Base-by-base conservation (phyloP, 2,329 filamentous ascomycete genomes). In the Aspergillus japonicus region DNA sequence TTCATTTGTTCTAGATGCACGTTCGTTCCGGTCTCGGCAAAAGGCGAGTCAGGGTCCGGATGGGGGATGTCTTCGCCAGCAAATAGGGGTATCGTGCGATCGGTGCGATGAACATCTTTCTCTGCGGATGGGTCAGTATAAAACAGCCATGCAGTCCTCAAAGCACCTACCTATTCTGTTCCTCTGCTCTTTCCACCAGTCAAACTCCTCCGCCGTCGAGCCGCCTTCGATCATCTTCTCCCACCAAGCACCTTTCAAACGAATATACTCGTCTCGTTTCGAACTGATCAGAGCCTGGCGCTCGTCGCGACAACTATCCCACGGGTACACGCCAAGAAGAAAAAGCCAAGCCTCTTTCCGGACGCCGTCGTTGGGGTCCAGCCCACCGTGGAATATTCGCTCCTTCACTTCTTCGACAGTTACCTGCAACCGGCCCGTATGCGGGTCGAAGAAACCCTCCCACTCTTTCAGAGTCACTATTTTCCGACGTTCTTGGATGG, bases 1-100 rank as follows among this genome's bases (percentile, higher is more conserved):
- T 99, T 99, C 86, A 99, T 91, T 79, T 99, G 95, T 77, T 99
- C 95, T 64, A 99, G 85, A 75, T 99, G 95, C 5, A 97, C 93
- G 69, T 99, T 99, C 50, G 95, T 99, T 63, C 95, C 95, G 4
- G 88, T 86, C 49, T 93, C 90, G 12, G 94, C 91, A 75, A 98
- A 99, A 0, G 95, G 94, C 0, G 94, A 98, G 62, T 94, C 91
- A 0, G 95, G 95, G 69, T 99, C 95, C 0, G 95, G 96, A 72
- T 99, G 95, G 7, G 95, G 94, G 47, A 92, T 96, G 71, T 98
- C 95, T 77, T 99, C 95, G 62, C 95, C 95, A 8, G 91, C 89
- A 73, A 99, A 99, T 47, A 99, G 89, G n/a, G 91, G 89, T 31
- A 99, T 91, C 50, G 89, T 91, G 48, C 96, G 91, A 76, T 99